Conservation (phyloP, 306 rosid genomes). For the Cicer pinnatifidum region DNA sequence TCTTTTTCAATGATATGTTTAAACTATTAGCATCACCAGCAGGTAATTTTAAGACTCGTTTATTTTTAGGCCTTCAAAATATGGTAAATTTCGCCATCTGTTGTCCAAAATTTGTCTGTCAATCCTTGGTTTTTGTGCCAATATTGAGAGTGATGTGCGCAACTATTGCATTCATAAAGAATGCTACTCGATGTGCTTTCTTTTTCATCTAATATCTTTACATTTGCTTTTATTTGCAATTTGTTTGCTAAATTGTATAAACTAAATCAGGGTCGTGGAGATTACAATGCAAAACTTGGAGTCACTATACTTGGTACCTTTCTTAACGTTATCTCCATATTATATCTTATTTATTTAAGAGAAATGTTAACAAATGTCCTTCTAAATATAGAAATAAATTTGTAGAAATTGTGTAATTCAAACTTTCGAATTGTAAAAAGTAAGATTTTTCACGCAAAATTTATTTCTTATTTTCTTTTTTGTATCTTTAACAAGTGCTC, state of each 20-base stretch:
- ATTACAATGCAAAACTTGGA: conserved; percentile 88
- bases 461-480: no score
- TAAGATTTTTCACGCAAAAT: no score
- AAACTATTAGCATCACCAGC: not conserved
- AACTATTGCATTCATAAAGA: conserved; percentile 2
- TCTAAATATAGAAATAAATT: no score
- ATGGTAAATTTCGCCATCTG: not conserved
- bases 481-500: no score
- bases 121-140: not conserved
- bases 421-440: no score
- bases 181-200: not conserved
- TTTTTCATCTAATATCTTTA: conserved; percentile 9
- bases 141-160: not conserved
- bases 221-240: not conserved
- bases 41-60: not conserved
- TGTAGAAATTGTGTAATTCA: no score
- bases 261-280: conserved; percentile 79
- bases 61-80: not conserved
- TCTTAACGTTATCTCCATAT: conserved; percentile 25
- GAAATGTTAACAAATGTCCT: no score
- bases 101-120: not conserved
- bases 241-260: conserved; percentile 41
- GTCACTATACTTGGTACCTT: conserved; percentile 79
- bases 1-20: conserved; percentile 14
- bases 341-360: not conserved